phyloP scores from a whole-genome alignment of 495 filamentous ascomycete species.

The Saxispiralis lemnorum region DNA sequence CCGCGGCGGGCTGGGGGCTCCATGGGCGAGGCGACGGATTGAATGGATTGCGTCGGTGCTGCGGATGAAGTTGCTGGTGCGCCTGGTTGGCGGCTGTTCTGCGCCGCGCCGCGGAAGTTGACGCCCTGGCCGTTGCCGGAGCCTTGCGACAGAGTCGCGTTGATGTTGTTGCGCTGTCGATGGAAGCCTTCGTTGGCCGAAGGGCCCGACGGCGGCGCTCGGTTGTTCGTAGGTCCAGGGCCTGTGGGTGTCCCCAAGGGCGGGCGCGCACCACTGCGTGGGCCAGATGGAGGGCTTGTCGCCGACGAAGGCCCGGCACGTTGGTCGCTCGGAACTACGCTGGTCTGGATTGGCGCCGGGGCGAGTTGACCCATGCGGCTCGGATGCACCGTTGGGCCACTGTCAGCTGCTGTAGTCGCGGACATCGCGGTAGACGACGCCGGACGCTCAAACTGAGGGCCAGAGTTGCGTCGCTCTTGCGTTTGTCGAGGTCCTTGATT shows the following conservation, averaged over 20 bases:
- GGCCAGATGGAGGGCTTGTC: slow-evolving; percentile 10
- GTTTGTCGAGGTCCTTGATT: slow-evolving; percentile 1
- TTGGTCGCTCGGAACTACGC: background rate
- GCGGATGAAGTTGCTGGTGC: slow-evolving; percentile 2
- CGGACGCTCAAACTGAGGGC: slow-evolving; percentile 7
- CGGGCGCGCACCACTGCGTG: slow-evolving; percentile 4
- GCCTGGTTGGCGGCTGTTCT: slow-evolving; percentile 2
- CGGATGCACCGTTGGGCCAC: slow-evolving; percentile 18
- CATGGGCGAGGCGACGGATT: slow-evolving; percentile 4
- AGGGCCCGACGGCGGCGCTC: slow-evolving; percentile 2
- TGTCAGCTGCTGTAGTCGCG: slow-evolving; percentile 12
- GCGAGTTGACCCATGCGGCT: slow-evolving; percentile 17
- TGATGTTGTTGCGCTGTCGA: slow-evolving; percentile 8
- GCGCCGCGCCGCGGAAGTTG: slow-evolving; percentile 12
- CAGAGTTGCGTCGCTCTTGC: slow-evolving; percentile 2
- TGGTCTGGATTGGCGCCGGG: slow-evolving; percentile 7
- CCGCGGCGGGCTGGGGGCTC: slow-evolving; percentile 2
- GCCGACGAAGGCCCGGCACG: background rate
- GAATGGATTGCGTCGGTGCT: background rate
- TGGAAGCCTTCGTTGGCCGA: background rate
- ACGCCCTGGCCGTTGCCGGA: slow-evolving; percentile 5
- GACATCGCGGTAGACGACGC: slow-evolving; percentile 11
- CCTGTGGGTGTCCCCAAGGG: slow-evolving; percentile 6
- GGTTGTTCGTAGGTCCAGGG: slow-evolving; percentile 2
- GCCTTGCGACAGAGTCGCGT: slow-evolving; percentile 1